Evolutionary conservation across 1,284 basidiomycete genomes (phyloP).

Genomic region (Amylostereum areolatum): DNA sequence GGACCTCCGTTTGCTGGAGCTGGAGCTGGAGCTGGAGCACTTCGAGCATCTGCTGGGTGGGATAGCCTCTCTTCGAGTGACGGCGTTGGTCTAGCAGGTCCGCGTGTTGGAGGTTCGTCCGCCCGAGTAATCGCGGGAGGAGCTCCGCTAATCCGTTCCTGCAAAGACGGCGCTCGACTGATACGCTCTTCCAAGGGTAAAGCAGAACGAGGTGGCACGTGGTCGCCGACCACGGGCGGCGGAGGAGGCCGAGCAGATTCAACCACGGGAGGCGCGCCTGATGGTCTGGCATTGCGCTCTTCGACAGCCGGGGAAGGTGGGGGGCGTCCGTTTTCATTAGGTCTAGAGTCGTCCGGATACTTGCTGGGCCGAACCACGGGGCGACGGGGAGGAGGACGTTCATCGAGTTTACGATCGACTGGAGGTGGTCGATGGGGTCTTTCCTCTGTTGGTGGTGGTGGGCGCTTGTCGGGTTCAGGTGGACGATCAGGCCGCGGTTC

Average conservation of each 20-base stretch:
- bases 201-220: constrained; percentile 13
- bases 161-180: constrained; percentile 19
- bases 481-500: constrained; percentile 1
- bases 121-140: constrained; percentile 2
- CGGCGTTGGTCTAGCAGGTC: not conserved
- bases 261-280: not conserved
- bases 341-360: not conserved
- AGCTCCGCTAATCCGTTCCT: constrained; percentile 20
- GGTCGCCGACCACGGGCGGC: constrained; percentile 4
- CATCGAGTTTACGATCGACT: not conserved
- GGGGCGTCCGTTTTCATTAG: constrained; percentile 5
- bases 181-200: constrained; percentile 23
- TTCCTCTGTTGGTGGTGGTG: not conserved
- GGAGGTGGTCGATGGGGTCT: not conserved
- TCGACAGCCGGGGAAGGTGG: constrained; percentile 7
- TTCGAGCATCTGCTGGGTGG: not conserved
- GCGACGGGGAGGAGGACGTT: not conserved
- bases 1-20: not conserved
- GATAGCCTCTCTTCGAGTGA: not conserved
- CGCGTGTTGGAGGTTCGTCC: constrained; percentile 8
- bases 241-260: constrained; percentile 1
- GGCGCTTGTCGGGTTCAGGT: not conserved
- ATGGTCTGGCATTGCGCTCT: not conserved
- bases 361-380: not conserved
- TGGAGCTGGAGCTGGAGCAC: not conserved